Evolutionary conservation across 164 flowering plant genomes (phyloP).

Genomic region (Aristolochia contorta): DNA sequence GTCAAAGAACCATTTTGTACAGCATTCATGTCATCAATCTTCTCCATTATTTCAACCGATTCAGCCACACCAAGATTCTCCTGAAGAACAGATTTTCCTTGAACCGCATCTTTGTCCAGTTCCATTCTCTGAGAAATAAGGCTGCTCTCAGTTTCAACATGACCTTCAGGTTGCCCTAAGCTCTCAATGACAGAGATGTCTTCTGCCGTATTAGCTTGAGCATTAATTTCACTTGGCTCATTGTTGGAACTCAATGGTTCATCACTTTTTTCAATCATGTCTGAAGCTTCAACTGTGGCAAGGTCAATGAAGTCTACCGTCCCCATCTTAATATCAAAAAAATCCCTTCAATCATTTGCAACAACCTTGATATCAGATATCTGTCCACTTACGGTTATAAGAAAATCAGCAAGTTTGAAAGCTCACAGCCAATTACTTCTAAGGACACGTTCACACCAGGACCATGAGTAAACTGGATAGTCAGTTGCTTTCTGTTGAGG

Average conservation of each 20-base stretch:
- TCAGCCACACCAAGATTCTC: slow-evolving; percentile 10
- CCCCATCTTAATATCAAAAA: slow-evolving; percentile 28
- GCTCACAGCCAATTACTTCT: too few species aligned
- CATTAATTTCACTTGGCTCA: not conserved
- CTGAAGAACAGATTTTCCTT: slow-evolving; percentile 8
- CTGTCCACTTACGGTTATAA: not conserved
- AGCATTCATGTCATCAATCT: slow-evolving; percentile 2
- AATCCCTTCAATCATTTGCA: not conserved
- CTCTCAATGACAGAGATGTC: slow-evolving; percentile 13
- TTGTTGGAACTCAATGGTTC: slow-evolving; percentile 6
- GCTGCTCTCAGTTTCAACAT: slow-evolving; percentile 13
- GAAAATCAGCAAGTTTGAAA: not conserved
- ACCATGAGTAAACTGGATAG: too few species aligned
- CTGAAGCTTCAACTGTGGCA: slow-evolving; percentile 17
- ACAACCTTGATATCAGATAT: not conserved
- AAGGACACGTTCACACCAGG: too few species aligned
- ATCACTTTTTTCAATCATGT: slow-evolving; percentile 20
- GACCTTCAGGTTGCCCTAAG: slow-evolving; percentile 6
- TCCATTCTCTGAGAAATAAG: slow-evolving; percentile 10
- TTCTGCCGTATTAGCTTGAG: not conserved
- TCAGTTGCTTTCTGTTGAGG: too few species aligned
- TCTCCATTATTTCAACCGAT: slow-evolving; percentile 20
- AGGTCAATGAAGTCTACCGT: slow-evolving; percentile 33
- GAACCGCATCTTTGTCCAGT: slow-evolving; percentile 18
- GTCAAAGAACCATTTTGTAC: slow-evolving; percentile 24